These are phyloP conservation scores for Ascochyta koolunga DNA, from an alignment of 2,329 filamentous ascomycete species.

Conservation along the genomic window DNA sequence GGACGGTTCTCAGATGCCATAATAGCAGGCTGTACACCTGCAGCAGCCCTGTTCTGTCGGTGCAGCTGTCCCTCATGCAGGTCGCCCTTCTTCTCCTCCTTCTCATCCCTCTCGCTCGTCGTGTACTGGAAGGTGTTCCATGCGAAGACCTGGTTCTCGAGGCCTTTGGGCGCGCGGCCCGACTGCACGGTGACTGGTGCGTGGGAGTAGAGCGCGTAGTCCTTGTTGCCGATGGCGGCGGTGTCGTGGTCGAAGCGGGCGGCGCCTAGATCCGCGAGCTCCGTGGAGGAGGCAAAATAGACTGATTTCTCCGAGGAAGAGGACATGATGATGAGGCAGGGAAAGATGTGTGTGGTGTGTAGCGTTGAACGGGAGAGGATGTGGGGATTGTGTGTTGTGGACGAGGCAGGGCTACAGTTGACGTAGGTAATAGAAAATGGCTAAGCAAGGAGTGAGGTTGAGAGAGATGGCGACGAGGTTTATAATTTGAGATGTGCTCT, in stretches of 20 bases:
- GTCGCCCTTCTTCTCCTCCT: slow-evolving; percentile 43
- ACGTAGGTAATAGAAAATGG: neutral
- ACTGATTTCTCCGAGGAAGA: neutral
- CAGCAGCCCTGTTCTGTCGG: slow-evolving; percentile 38
- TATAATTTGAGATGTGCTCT: neutral
- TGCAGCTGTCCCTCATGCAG: slow-evolving; percentile 44
- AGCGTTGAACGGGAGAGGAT: neutral
- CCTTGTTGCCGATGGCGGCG: slow-evolving; percentile 38
- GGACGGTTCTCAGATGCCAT: neutral
- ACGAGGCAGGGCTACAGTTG: neutral
- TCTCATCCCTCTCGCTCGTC: slow-evolving; percentile 29
- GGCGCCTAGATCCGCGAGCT: slow-evolving; percentile 38
- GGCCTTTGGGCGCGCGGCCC: slow-evolving; percentile 33
- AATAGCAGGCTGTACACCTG: neutral
- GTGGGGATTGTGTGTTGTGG: neutral
- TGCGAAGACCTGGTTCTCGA: slow-evolving; percentile 34
- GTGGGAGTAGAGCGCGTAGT: slow-evolving; percentile 27
- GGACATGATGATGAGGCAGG: neutral
- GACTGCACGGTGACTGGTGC: slow-evolving; percentile 23
- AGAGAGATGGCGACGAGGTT: neutral
- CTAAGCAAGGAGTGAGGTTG: neutral
- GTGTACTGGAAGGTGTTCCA: slow-evolving; percentile 41
- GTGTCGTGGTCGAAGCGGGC: slow-evolving; percentile 39
- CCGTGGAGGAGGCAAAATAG: slow-evolving; percentile 21
- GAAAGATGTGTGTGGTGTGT: neutral